These are phyloP conservation scores for Suillus fuscotomentosus DNA, from an alignment of 768 basidiomycete species.

Conservation along the genomic window DNA sequence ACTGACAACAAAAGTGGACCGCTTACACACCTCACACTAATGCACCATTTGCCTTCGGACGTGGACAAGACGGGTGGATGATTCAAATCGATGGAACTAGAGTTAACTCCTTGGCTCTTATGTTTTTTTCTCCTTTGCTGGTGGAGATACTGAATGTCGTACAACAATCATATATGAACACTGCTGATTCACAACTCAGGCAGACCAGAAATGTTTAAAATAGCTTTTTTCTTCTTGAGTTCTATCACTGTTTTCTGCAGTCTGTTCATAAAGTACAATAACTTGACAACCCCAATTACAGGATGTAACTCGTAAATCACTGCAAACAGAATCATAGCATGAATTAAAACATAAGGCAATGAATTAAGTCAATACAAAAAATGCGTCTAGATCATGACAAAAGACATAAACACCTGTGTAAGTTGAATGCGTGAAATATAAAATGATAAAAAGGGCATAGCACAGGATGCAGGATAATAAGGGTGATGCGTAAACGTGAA, in stretches of 20 bases:
- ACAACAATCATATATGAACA: background rate
- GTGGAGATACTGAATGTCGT: background rate
- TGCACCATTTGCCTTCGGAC: background rate
- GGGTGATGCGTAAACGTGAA: background rate
- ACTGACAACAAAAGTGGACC: slow-evolving; percentile 36
- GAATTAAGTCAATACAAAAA: background rate
- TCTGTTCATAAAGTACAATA: background rate
- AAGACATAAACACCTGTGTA: background rate
- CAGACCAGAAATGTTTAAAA: no score
- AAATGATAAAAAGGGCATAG: background rate
- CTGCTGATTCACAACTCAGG: no score
- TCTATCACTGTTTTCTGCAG: no score
- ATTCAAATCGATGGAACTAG: background rate
- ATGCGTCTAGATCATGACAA: background rate
- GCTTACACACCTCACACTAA: slow-evolving; percentile 16
- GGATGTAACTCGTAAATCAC: background rate
- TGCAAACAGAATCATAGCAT: background rate
- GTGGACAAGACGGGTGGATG: background rate
- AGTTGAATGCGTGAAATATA: background rate
- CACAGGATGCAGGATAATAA: background rate
- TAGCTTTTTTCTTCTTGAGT: no score
- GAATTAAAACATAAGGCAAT: background rate
- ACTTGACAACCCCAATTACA: background rate
- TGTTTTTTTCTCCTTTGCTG: background rate
- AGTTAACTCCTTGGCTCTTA: background rate